Evolutionary conservation across 129 eudicot species (phyloP).

Genomic region (Cynara cardunculus): DNA sequence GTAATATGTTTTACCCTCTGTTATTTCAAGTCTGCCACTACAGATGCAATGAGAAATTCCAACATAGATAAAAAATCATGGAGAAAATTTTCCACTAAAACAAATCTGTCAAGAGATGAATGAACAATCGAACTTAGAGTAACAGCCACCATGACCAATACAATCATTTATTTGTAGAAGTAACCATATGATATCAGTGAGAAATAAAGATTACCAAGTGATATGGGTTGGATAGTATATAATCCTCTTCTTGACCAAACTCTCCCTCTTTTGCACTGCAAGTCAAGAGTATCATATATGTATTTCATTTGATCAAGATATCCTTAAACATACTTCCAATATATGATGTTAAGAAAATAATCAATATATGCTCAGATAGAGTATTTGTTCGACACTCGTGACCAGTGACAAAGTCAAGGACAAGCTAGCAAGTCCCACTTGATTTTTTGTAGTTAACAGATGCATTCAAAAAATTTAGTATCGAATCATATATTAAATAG

Average conservation of each 20-base stretch:
- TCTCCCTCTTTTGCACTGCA: conserved; percentile 89
- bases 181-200: conserved; percentile 6
- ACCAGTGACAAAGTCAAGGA: background rate
- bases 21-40: background rate
- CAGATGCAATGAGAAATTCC: background rate
- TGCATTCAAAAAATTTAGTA: too few relatives aligned
- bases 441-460: background rate
- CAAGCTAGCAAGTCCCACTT: background rate
- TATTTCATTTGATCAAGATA: conserved; percentile 4
- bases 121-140: background rate
- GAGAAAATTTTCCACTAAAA: background rate
- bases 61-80: background rate
- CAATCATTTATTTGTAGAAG: background rate
- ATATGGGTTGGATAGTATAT: conserved; percentile 83
- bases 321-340: background rate
- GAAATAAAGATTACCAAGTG: conserved; percentile 67
- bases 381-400: background rate
- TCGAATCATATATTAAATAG: background rate
- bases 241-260: conserved; percentile 83
- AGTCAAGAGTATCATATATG: conserved; percentile 18
- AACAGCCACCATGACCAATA: background rate
- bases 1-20: background rate
- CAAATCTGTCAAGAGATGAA: background rate
- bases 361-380: background rate
- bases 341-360: background rate